Percentiles rank a stretch among this genome's conserved stretches.
Conservation (phyloP, 495 filamentous ascomycete species). For the Daldinia bambusicola region DNA sequence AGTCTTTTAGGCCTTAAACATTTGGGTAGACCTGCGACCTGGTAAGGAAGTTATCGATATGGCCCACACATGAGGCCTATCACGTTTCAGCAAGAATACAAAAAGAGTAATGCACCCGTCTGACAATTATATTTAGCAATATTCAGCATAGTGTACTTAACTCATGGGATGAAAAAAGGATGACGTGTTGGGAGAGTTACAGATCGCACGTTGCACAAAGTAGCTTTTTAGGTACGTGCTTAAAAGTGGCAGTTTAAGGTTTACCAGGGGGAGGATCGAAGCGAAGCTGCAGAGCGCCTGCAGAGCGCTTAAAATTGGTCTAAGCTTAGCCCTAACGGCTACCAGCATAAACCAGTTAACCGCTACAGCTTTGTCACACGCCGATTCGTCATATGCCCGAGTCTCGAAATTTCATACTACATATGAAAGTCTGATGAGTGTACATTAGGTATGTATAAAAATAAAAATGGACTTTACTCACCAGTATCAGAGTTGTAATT, state of each 20-base stretch:
- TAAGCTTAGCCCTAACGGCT: background rate
- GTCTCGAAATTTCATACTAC: no score
- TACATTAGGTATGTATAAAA: no score
- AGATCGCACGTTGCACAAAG: background rate
- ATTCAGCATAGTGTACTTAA: background rate
- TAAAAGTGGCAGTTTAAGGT: no score
- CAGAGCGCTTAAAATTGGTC: background rate
- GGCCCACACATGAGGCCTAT: background rate
- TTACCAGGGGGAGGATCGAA: background rate
- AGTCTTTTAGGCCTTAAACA: no score
- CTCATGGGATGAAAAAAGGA: background rate
- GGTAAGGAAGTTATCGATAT: no score
- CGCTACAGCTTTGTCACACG: background rate
- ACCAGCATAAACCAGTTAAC: background rate
- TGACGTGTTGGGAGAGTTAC: slow-evolving; percentile 20
- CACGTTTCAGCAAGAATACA: background rate
- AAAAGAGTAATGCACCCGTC: background rate
- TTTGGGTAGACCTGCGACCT: no score
- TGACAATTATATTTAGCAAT: slow-evolving; percentile 5
- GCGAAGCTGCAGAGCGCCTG: background rate
- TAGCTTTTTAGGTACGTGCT: background rate
- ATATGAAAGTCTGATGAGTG: no score
- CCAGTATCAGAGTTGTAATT: no score
- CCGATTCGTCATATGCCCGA: no score
- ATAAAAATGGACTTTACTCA: no score